These are phyloP conservation scores for Verticillium longisporum DNA, from an alignment of 2,329 filamentous ascomycete species.

Conservation along the genomic window DNA sequence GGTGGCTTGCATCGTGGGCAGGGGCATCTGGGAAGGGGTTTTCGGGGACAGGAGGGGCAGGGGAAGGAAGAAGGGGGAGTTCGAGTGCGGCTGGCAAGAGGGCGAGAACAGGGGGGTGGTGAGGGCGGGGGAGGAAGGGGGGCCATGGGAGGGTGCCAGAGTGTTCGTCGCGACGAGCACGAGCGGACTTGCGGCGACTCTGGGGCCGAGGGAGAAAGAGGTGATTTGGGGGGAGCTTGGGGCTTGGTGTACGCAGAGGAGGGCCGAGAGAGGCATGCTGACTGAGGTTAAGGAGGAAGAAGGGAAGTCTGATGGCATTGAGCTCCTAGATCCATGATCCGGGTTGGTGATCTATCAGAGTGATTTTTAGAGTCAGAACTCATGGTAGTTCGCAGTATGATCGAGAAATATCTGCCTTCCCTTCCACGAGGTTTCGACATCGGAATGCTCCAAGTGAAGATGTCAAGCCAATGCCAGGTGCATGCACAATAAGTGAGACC, in stretches of 20 bases:
- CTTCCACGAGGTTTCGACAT: too few relatives aligned
- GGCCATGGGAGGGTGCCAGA: conserved; percentile 62
- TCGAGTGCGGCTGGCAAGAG: conserved; percentile 81
- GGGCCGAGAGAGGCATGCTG: conserved; percentile 1
- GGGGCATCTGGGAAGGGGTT: conserved; percentile 82
- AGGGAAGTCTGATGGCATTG: background rate
- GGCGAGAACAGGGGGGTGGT: conserved; percentile 43
- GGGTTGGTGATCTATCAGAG: too few relatives aligned
- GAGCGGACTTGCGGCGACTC: conserved; percentile 74
- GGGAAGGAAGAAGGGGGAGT: conserved; percentile 57
- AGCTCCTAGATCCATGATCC: too few relatives aligned
- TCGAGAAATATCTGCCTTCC: background rate
- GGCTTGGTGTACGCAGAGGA: conserved; percentile 19
- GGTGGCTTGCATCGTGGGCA: conserved; percentile 72
- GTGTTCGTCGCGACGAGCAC: conserved; percentile 93
- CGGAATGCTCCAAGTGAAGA: too few relatives aligned
- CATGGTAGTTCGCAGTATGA: background rate
- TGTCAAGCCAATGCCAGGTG: too few relatives aligned
- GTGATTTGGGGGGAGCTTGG: conserved; percentile 81
- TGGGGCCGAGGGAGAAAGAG: conserved; percentile 73
- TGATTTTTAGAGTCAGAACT: too few relatives aligned
- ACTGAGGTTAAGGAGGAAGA: background rate
- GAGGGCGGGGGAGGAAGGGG: conserved; percentile 25
- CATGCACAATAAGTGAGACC: background rate
- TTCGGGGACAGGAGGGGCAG: conserved; percentile 63